Percentiles rank a stretch among this genome's conserved stretches.
Conservation (phyloP, 345 rosid genomes). For the Acer saccharum region DNA sequence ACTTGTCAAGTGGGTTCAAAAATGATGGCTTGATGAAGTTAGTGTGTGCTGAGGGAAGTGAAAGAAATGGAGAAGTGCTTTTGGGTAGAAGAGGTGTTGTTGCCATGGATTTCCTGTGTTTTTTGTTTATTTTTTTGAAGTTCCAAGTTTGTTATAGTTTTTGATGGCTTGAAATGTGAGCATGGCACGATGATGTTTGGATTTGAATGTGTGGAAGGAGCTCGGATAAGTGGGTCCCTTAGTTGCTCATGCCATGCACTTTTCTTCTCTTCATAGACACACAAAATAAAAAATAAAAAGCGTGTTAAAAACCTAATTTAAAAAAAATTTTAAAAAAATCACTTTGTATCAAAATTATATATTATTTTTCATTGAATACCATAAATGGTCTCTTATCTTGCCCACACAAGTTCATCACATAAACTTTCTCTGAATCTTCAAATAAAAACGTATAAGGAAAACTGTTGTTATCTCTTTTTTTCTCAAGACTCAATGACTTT, state of each 20-base stretch:
- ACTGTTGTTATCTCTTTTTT: too few species aligned
- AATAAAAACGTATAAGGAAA: not conserved
- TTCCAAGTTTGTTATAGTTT: not conserved
- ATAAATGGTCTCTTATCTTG: too few species aligned
- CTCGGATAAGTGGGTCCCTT: slow-evolving; percentile 73
- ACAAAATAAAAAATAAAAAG: too few species aligned
- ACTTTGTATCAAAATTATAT: too few species aligned
- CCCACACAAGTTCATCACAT: too few species aligned
- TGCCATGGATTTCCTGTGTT: slow-evolving; percentile 37
- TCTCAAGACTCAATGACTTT: too few species aligned
- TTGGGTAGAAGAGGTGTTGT: slow-evolving; percentile 55
- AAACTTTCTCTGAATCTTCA: not conserved
- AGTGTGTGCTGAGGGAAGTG: slow-evolving; percentile 25
- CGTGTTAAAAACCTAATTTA: too few species aligned
- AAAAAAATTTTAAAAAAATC: too few species aligned
- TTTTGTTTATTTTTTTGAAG: not conserved
- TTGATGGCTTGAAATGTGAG: not conserved
- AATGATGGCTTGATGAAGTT: slow-evolving; percentile 37
- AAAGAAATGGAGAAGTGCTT: slow-evolving; percentile 50
- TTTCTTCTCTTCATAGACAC: not conserved
- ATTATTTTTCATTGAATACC: too few species aligned
- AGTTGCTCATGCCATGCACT: not conserved
- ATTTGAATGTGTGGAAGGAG: slow-evolving; percentile 52
- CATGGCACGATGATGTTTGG: slow-evolving; percentile 11
- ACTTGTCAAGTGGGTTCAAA: slow-evolving; percentile 33